A percentile compares a stretch with the other conserved stretches of the same genome.
Conservation (phyloP, 2,329 filamentous ascomycete genomes). For the Aspergillus ochraceus region DNA sequence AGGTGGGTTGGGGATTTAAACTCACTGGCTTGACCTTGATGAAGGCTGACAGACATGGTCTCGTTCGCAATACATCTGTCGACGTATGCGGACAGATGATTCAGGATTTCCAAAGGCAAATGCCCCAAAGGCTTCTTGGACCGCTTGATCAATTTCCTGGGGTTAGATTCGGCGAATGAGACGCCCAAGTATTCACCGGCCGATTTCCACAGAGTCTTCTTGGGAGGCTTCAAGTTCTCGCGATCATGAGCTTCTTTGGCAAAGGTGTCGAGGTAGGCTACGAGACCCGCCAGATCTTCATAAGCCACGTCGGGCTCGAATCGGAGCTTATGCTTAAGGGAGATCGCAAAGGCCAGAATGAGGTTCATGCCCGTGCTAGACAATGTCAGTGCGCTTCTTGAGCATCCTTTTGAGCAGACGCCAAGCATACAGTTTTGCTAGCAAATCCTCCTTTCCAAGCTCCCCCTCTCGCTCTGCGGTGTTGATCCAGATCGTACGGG, state of each 20-base stretch:
- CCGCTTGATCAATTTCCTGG: slow-evolving; percentile 73
- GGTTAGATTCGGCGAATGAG: slow-evolving; percentile 75
- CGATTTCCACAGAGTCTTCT: slow-evolving; percentile 60
- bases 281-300: slow-evolving; percentile 68
- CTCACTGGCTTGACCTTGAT: slow-evolving; percentile 41
- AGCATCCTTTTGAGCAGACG: neutral
- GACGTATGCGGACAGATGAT: slow-evolving; percentile 67
- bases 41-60: slow-evolving; percentile 36
- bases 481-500: slow-evolving; percentile 81
- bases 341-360: slow-evolving; percentile 72
- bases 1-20: neutral
- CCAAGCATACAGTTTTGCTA: slow-evolving; percentile 61
- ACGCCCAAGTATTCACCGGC: slow-evolving; percentile 73
- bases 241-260: slow-evolving; percentile 60
- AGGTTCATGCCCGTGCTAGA: slow-evolving; percentile 67
- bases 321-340: slow-evolving; percentile 78
- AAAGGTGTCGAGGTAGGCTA: slow-evolving; percentile 74
- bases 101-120: slow-evolving; percentile 78
- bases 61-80: slow-evolving; percentile 56
- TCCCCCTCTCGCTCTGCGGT: slow-evolving; percentile 60
- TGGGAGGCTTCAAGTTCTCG: slow-evolving; percentile 33
- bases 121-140: slow-evolving; percentile 74
- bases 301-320: slow-evolving; percentile 81
- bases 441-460: slow-evolving; percentile 63
- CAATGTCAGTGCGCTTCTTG: slow-evolving; percentile 12